Evolutionary conservation across 345 rosid genomes (phyloP).

Genomic region (Acer yangbiense): DNA sequence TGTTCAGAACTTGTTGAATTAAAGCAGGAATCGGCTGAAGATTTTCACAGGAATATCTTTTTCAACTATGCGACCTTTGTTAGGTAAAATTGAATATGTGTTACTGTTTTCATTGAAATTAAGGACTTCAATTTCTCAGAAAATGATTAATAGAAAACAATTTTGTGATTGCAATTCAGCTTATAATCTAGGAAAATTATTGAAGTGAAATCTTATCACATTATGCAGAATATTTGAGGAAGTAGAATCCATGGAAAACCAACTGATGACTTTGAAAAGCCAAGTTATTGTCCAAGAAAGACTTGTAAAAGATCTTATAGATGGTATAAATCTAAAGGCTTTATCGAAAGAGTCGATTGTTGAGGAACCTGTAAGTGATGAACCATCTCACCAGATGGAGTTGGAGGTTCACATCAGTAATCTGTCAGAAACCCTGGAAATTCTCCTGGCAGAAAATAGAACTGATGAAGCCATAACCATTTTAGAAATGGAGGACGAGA

Average conservation of each 20-base stretch:
- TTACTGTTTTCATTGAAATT: neutral
- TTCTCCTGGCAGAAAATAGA: slow-evolving; percentile 48
- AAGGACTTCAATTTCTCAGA: neutral
- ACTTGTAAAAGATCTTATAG: slow-evolving; percentile 45
- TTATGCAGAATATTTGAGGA: slow-evolving; percentile 53
- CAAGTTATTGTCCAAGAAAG: slow-evolving; percentile 46
- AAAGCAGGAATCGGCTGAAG: slow-evolving; percentile 60
- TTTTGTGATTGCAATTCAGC: neutral
- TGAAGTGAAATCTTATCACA: neutral
- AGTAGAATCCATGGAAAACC: slow-evolving; percentile 41
- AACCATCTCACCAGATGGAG: slow-evolving; percentile 24
- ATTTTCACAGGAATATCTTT: slow-evolving; percentile 46
- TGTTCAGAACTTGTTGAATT: slow-evolving; percentile 59
- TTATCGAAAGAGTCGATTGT: slow-evolving; percentile 37
- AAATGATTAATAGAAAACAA: no score
- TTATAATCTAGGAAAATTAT: neutral
- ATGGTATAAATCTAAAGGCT: slow-evolving; percentile 31
- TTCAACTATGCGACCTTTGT: slow-evolving; percentile 47
- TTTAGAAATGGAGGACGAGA: slow-evolving; percentile 44
- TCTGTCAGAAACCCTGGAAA: slow-evolving; percentile 48
- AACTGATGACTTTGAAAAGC: slow-evolving; percentile 43
- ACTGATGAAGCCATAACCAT: slow-evolving; percentile 47
- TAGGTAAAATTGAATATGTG: slow-evolving; percentile 35
- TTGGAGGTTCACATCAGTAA: slow-evolving; percentile 35
- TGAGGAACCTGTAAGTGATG: slow-evolving; percentile 32